A percentile compares a stretch with the other conserved stretches of the same genome.
Conservation (phyloP, 805 yeast species). For the Zygosaccharomyces siamensis region DNA sequence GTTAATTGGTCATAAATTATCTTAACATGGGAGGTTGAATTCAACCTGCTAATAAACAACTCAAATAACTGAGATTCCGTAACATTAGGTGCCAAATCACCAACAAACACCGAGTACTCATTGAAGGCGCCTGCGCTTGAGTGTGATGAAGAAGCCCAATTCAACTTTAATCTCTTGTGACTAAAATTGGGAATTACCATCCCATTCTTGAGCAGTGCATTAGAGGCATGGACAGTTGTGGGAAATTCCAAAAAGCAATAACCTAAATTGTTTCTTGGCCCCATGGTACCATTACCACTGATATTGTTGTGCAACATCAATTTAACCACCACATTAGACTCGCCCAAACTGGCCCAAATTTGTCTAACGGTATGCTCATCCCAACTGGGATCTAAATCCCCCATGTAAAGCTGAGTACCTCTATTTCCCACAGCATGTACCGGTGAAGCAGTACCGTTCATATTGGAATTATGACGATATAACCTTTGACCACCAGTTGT, state of each 20-base stretch:
- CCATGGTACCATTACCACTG: constrained; percentile 22
- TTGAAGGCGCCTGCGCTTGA: constrained; percentile 17
- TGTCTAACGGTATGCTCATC: constrained; percentile 61
- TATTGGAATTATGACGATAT: constrained; percentile 3
- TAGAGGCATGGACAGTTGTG: constrained; percentile 52
- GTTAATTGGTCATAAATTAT: constrained; percentile 72
- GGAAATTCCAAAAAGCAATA: constrained; percentile 82
- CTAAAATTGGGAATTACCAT: constrained; percentile 55
- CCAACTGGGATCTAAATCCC: constrained; percentile 83
- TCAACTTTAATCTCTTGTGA: constrained; percentile 57
- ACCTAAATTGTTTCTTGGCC: constrained; percentile 48
- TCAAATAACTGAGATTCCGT: constrained; percentile 62
- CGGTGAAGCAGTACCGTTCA: neutral
- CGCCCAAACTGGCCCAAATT: constrained; percentile 72
- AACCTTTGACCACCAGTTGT: neutral
- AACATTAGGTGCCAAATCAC: constrained; percentile 72
- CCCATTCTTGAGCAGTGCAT: constrained; percentile 67
- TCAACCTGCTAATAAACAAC: constrained; percentile 61
- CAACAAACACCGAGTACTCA: constrained; percentile 75
- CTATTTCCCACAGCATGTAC: constrained; percentile 4
- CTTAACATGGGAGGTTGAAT: constrained; percentile 71
- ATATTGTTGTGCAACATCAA: constrained; percentile 60
- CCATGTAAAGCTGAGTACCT: constrained; percentile 65
- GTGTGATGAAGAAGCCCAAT: constrained; percentile 58
- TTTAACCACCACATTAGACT: constrained; percentile 53